Evolutionary conservation across 495 filamentous ascomycete genomes (phyloP).

Genomic region (Penicillium flavigenum): DNA sequence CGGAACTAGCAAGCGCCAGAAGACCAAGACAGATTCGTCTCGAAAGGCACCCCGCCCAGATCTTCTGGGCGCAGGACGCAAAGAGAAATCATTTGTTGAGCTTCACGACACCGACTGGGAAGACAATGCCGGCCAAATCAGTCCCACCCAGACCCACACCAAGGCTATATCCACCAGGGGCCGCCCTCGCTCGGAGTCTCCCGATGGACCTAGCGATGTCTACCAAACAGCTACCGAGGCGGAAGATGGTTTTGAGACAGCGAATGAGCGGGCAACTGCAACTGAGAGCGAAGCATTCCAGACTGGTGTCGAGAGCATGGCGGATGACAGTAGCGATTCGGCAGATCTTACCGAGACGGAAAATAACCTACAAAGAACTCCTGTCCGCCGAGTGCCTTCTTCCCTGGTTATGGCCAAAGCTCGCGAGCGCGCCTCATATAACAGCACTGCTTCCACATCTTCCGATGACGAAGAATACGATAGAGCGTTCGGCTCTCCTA

Average conservation of each 20-base stretch:
- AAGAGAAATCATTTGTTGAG: constrained; percentile 70
- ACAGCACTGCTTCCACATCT: constrained; percentile 88
- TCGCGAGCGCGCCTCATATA: constrained; percentile 64
- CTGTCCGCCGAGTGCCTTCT: constrained; percentile 43
- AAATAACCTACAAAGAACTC: constrained; percentile 48
- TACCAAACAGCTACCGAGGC: constrained; percentile 87
- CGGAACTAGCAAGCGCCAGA: constrained; percentile 61
- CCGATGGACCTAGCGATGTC: constrained; percentile 56
- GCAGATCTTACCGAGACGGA: constrained; percentile 90
- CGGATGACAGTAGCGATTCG: constrained; percentile 66
- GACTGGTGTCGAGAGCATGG: constrained; percentile 79
- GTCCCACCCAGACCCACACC: constrained; percentile 42
- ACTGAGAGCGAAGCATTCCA: constrained; percentile 93
- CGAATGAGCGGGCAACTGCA: constrained; percentile 70
- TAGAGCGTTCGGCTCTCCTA: constrained; percentile 56
- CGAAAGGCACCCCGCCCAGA: constrained; percentile 73
- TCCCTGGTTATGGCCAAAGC: constrained; percentile 47
- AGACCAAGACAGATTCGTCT: constrained; percentile 66
- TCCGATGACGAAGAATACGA: constrained; percentile 71
- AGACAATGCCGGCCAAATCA: constrained; percentile 60
- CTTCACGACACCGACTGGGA: constrained; percentile 86
- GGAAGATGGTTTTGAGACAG: constrained; percentile 79
- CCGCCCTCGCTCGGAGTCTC: constrained; percentile 28
- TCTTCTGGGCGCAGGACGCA: constrained; percentile 75
- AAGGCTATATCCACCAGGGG: constrained; percentile 20